phyloP scores from a whole-genome alignment of 2,329 filamentous ascomycete genomes.

The Tolypocladium pustulatum region DNA sequence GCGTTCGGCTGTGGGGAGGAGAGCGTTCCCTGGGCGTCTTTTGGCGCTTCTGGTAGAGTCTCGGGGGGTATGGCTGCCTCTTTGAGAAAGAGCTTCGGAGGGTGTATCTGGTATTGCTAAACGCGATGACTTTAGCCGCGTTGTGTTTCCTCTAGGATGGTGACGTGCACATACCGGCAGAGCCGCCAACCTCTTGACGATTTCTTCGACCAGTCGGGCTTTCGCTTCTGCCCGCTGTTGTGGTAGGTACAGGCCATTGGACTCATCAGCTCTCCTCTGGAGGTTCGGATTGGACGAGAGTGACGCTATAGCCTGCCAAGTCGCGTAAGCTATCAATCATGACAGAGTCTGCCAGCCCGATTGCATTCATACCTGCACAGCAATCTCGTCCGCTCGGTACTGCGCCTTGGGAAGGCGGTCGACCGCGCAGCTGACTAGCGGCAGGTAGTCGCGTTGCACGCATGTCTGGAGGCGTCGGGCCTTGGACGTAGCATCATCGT shows the following conservation, averaged over 20 bases:
- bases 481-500: slow-evolving; percentile 5
- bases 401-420: slow-evolving; percentile 10
- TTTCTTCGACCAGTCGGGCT: slow-evolving; percentile 5
- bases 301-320: slow-evolving; percentile 10
- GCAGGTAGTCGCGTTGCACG: slow-evolving; percentile 19
- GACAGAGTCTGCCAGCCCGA: not conserved
- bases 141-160: not conserved
- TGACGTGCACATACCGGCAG: slow-evolving; percentile 9
- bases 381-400: slow-evolving; percentile 17
- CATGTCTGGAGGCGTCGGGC: slow-evolving; percentile 11
- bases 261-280: slow-evolving; percentile 12
- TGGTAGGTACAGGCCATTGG: slow-evolving; percentile 6
- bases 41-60: not conserved
- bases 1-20: not conserved
- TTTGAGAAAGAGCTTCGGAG: not conserved
- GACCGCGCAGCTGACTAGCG: slow-evolving; percentile 17
- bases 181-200: slow-evolving; percentile 10
- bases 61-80: not conserved
- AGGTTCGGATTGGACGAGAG: slow-evolving; percentile 14
- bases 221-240: slow-evolving; percentile 10
- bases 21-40: not conserved
- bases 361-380: slow-evolving; percentile 16
- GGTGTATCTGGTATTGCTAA: not conserved
- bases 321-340: not conserved
- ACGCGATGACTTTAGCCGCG: not conserved